Base-by-base conservation (phyloP, 345 rosid genomes). In the Acer negundo region DNA sequence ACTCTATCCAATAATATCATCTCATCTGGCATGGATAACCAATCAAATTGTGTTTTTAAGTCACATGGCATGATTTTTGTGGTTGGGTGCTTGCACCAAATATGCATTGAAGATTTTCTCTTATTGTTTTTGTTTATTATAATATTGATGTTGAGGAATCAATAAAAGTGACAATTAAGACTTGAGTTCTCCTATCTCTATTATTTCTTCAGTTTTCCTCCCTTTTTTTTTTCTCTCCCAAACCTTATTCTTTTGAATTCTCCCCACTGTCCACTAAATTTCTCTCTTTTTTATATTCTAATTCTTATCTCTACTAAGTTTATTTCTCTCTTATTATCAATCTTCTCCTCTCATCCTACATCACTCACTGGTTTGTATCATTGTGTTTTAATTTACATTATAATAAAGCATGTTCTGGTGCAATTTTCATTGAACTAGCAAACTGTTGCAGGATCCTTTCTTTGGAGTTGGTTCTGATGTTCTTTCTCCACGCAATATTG, bases 381-480 rank as follows among this genome's bases (percentile, higher is more conserved):
- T 42, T 59, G 1, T 68, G 28, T 59, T 71, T 46, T 38, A 67
- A 1, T 47, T 35, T 53, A 31, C 1, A 3, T 67, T 66, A 7
- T 17, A 31, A 42, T 69, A 58, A 47, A 67, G 13, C 22, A 61
- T 8, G 40, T 38, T 19, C 7, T 68, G 19, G 40, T 35, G 3
- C 24, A 49, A 31, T 62, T 62, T 59, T 76, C 22, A 80, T 51
- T 35, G 28, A 59, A 76, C 17, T 78, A 73, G 17, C 77, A 46
- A 77, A 75, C 31, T 44, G 75, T 70, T 79, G 82, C 91, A 95
- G 99, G 99, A 93, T 78, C 99, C 99, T 68, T 92, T 86, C 83
- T 95, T 95, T 78, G 97, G 94, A 82, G 88, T 95, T 81, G 99
- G 99, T 80, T 85, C 93, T 82, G 98, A 95, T 90, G 82, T 90